These are phyloP conservation scores for Tolypocladium sp. DNA, from an alignment of 2,329 filamentous ascomycete species.

Conservation along the genomic window DNA sequence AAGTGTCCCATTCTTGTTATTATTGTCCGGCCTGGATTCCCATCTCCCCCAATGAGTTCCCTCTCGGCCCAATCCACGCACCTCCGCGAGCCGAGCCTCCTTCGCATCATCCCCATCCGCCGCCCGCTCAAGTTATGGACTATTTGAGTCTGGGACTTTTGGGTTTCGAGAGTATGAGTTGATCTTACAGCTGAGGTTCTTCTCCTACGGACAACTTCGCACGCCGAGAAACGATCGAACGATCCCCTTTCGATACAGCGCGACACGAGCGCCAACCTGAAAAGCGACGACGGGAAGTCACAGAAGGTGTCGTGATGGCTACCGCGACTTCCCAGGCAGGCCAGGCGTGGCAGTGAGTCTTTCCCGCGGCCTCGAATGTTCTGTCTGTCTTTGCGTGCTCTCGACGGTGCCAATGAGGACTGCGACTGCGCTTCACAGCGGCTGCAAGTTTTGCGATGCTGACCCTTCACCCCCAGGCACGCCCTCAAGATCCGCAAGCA, in stretches of 20 bases:
- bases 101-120: conserved; percentile 15
- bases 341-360: conserved; percentile 30
- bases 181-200: conserved; percentile 14
- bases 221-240: background rate
- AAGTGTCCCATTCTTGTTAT: background rate
- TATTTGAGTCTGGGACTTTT: conserved; percentile 18
- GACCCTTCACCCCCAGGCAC: conserved; percentile 19
- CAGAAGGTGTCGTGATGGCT: conserved; percentile 2
- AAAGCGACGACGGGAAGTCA: background rate
- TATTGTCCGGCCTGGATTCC: conserved; percentile 7
- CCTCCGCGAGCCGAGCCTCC: conserved; percentile 25
- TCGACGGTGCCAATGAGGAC: background rate
- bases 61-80: conserved; percentile 22
- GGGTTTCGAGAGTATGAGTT: conserved; percentile 24
- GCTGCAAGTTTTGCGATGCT: background rate
- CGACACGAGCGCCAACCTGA: background rate
- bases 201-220: background rate
- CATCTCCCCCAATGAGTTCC: conserved; percentile 26
- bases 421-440: background rate
- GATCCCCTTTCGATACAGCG: background rate
- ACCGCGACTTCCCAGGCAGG: conserved; percentile 18
- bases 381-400: too few relatives aligned
- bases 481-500: conserved; percentile 34
- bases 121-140: conserved; percentile 22
- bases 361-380: background rate